Conservation (phyloP, 371 early-diverging fungal species). For the Chytridium lagenaria region DNA sequence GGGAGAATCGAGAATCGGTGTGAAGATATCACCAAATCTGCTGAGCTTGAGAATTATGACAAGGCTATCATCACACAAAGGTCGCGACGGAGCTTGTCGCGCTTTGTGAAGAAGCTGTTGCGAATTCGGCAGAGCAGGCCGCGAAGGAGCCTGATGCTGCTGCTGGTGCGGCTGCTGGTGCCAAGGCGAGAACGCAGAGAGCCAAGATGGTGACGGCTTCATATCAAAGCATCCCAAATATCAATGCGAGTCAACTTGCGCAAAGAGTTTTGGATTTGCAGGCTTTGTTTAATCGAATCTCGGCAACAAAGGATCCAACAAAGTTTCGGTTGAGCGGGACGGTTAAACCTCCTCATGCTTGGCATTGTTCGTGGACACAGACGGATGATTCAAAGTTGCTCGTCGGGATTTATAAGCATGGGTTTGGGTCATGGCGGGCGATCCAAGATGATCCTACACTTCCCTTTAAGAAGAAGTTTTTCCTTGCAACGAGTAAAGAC, state of each 20-base stretch:
- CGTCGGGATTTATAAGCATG: constrained; percentile 91
- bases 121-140: constrained; percentile 44
- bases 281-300: constrained; percentile 44
- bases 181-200: constrained; percentile 23
- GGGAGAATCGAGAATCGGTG: constrained; percentile 80
- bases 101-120: neutral
- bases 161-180: neutral
- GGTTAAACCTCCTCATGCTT: constrained; percentile 84
- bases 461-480: constrained; percentile 82
- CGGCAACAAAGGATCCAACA: constrained; percentile 44
- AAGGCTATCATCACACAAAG: constrained; percentile 66
- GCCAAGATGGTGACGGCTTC: constrained; percentile 77
- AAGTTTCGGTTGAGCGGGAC: constrained; percentile 62
- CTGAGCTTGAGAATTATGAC: constrained; percentile 76
- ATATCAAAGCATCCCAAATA: constrained; percentile 77
- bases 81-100: constrained; percentile 51
- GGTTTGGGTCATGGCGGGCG: constrained; percentile 91
- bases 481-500: constrained; percentile 58
- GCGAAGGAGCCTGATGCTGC: constrained; percentile 44
- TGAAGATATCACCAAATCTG: constrained; percentile 78
- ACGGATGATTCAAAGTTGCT: constrained; percentile 96
- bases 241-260: constrained; percentile 83
- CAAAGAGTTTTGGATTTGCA: constrained; percentile 66
- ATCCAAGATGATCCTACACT: constrained; percentile 83
- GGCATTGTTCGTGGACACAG: constrained; percentile 88